Conservation (phyloP, 179 eudicot species). For the Pouteria campechiana region DNA sequence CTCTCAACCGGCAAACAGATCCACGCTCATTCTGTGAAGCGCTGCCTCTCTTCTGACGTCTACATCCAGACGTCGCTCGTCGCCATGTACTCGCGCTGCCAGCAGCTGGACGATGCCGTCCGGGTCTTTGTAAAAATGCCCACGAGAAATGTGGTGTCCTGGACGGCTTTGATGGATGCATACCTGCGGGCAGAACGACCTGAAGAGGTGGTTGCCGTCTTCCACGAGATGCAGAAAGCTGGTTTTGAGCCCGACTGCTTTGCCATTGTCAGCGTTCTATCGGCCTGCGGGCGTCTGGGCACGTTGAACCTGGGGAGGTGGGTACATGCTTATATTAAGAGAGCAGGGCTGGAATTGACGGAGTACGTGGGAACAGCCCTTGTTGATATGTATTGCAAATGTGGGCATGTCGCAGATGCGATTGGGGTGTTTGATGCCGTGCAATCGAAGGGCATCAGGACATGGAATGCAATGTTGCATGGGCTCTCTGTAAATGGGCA, state of each 20-base stretch:
- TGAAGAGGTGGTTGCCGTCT: too few species aligned
- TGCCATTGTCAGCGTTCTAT: constrained; percentile 21
- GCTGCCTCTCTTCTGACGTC: too few species aligned
- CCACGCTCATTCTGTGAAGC: too few species aligned
- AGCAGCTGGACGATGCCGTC: too few species aligned
- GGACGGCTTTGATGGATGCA: too few species aligned
- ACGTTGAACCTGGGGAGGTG: constrained; percentile 32
- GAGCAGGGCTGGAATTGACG: constrained; percentile 18
- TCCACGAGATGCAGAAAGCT: constrained; percentile 31
- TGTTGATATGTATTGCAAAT: constrained; percentile 26
- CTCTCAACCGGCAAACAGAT: too few species aligned
- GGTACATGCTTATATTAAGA: constrained; percentile 23
- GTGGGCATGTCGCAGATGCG: constrained; percentile 21
- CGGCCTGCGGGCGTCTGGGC: constrained; percentile 33
- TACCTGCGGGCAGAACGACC: too few species aligned
- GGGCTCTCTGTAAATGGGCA: constrained; percentile 29
- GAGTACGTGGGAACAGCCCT: constrained; percentile 18
- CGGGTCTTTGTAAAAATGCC: too few species aligned
- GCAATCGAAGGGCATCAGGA: constrained; percentile 17
- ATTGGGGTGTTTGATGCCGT: constrained; percentile 18
- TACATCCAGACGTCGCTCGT: too few species aligned
- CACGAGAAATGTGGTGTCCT: too few species aligned
- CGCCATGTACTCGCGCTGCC: too few species aligned
- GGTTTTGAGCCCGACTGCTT: constrained; percentile 21
- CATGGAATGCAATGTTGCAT: constrained; percentile 33